Base-by-base conservation (phyloP, 768 basidiomycete species). In the Tephrocybe rancida region DNA sequence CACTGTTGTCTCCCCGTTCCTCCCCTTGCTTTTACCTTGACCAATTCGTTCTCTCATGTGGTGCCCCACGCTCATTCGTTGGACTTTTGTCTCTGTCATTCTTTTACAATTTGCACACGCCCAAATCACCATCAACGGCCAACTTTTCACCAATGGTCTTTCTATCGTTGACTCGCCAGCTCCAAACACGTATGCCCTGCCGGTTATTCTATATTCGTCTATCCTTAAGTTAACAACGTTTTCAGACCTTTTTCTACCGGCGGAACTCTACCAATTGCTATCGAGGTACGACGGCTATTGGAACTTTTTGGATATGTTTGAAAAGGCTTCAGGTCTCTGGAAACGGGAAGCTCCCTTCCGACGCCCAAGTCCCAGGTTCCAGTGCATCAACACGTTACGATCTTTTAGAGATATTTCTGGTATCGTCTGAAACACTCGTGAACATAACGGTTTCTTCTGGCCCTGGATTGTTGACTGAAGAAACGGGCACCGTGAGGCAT, bases 291-390 rank as follows among this genome's bases (percentile, higher is more conserved):
- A 32, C 30, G 6, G 6, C 13, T 6, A 32, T 13, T 32, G 30
- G 30, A 47, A 13, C 46, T 44, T 21, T 29, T 42, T 25, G 3
- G 27, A 11, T n/a, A 37, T 35, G 9, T 13, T 44, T 18, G 39
- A n/a, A n/a, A n/a, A n/a, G n/a, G n/a, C n/a, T n/a, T 27, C 29
- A 69, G 63, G 63, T 80, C 1, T 80, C 78, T 26, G 79, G 78
- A 3, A 67, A 80, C 59, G 78, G 79, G 19, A 71, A 75, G 38
- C 65, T 80, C 11, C 65, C 71, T 30, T 51, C 68, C 21, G 57
- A 48, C 38, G 71, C 74, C n/a, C 63, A 65, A 24, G 54, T 61
- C 5, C 72, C 74, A 5, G 66, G 63, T 48, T 75, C 76, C 6
- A 62, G 58, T 22, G 57, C 68, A 8, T 49, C 70, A 0, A 78